Base-by-base conservation (phyloP, 257 asterid species). In the Thymus quinquecostatus region DNA sequence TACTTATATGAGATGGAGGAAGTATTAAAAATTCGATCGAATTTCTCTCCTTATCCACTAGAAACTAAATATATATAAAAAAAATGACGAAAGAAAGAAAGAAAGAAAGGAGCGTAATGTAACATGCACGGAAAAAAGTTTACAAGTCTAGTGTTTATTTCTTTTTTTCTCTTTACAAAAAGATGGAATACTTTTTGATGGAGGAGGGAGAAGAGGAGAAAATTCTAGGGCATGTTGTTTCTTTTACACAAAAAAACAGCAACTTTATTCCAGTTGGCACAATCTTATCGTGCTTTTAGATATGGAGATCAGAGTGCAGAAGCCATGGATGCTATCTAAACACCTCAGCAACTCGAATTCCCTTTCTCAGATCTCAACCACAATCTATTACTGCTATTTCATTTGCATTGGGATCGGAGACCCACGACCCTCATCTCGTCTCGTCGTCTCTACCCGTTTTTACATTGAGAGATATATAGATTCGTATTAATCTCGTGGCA, bases 271-370 rank as follows among this genome's bases (percentile, higher is more conserved):
- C 64, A 61, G 59, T 71, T 61, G 76, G 47, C 64, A 40, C 51
- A 71, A 50, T 71, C 76, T 62, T 50, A 61, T 71, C 70, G 7
- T 71, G 70, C 51, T 71, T 71, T 40, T 10, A 45, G 29, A 21
- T n/a, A 3, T 13, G 30, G 43, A 30, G 45, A 14, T 14, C n/a
- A 38, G 49, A 38, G 49, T 60, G 48, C 32, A n/a, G 7, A 36
- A 14, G 9, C 34, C 14, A 61, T 41, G 55, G 56, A 34, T 28
- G 8, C 38, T 44, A 29, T 64, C 12, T 4, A 29, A 29, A 11
- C 56, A 45, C 57, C 11, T 45, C 56, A 28, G 7, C 69, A 62
- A 27, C 2, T 4, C 1, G 43, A 62, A 62, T 62, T 27, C 40
- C 21, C 27, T 13, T 29, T 13, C 45, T 1, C 3, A 40, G n/a